phyloP scores from a whole-genome alignment of 2,329 filamentous ascomycete genomes.

The Ceratocystis ficicola region DNA sequence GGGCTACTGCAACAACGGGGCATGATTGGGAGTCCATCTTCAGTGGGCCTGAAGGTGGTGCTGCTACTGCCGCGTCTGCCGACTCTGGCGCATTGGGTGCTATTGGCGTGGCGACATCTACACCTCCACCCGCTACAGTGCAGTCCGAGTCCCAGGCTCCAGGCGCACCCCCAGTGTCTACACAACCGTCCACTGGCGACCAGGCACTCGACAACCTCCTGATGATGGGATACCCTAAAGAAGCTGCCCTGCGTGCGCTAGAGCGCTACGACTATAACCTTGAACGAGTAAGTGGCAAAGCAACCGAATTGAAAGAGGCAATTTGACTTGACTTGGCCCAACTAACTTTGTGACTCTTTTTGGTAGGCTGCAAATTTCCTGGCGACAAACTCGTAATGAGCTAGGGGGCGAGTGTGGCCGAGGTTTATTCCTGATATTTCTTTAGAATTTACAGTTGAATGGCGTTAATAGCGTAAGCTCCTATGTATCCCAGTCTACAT shows the following conservation, averaged over 20 bases:
- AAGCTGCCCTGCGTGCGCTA: slow-evolving; percentile 62
- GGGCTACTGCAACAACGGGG: slow-evolving; percentile 33
- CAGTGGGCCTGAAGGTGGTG: slow-evolving; percentile 44
- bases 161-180: slow-evolving; percentile 30
- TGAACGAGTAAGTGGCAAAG: slow-evolving; percentile 60
- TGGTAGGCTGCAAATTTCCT: slow-evolving; percentile 23
- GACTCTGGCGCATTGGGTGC: slow-evolving; percentile 20
- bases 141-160: slow-evolving; percentile 24
- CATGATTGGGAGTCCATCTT: slow-evolving; percentile 97
- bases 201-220: slow-evolving; percentile 82
- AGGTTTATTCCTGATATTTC: too few relatives aligned
- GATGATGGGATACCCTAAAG: slow-evolving; percentile 72
- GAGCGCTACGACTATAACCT: slow-evolving; percentile 96
- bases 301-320: not conserved
- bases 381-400: slow-evolving; percentile 9
- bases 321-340: not conserved
- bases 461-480: not conserved
- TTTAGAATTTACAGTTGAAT: too few relatives aligned
- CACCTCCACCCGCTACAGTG: slow-evolving; percentile 22
- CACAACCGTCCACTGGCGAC: slow-evolving; percentile 69
- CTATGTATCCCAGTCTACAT: not conserved
- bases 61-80: slow-evolving; percentile 25
- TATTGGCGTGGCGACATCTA: slow-evolving; percentile 10
- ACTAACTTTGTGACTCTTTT: not conserved
- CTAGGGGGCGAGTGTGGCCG: not conserved